Base-by-base conservation (phyloP, 2,329 filamentous ascomycete genomes). In the Aspergillus calidoustus region DNA sequence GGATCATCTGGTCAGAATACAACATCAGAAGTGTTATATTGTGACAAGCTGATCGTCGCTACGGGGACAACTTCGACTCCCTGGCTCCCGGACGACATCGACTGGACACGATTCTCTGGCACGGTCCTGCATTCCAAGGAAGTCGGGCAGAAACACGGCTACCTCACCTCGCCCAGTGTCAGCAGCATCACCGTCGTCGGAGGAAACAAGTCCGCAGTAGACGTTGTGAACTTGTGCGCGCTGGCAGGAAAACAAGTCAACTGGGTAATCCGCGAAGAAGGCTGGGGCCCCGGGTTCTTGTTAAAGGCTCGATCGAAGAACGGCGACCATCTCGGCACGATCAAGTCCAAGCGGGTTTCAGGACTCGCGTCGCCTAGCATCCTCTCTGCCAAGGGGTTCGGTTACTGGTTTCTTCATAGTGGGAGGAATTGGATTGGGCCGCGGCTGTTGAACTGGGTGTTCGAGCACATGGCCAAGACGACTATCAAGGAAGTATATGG, bases 191-290 rank as follows among this genome's bases (percentile, higher is more conserved):
- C 58, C 3, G 58, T 60, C 8, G 43, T 60, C 3, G 58, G 58
- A 6, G 52, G 46, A 2, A 56, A 52, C 11, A 60, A 60, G 23
- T 46, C 54, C 22, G 58, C 46, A 25, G 50, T 56, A 9, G 58
- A 60, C 30, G 47, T 25, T 7, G 58, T 60, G 15, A 41, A 60
- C 25, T 25, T 56, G n/a, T 51, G 51, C 46, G 58, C 58, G 19
- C 51, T 52, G 25, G 46, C 51, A 7, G 58, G 58, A 3, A 56
- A 56, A 25, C 43, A 19, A 8, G 58, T 60, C 11, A 31, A 60
- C 6, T 60, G 58, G 58, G 23, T 60, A 11, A 60, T 46, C 19
- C 58, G 58, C 3, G 49, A 56, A 28, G 56, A 52, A 3, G 58
- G 58, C 19, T 44, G 53, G 3, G 58, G 58, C 19, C 19, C 19